A percentile compares a stretch with the other conserved stretches of the same genome.
Evolutionary conservation across 495 filamentous ascomycete genomes (phyloP).

Genomic region (Penicillium coprophilum): DNA sequence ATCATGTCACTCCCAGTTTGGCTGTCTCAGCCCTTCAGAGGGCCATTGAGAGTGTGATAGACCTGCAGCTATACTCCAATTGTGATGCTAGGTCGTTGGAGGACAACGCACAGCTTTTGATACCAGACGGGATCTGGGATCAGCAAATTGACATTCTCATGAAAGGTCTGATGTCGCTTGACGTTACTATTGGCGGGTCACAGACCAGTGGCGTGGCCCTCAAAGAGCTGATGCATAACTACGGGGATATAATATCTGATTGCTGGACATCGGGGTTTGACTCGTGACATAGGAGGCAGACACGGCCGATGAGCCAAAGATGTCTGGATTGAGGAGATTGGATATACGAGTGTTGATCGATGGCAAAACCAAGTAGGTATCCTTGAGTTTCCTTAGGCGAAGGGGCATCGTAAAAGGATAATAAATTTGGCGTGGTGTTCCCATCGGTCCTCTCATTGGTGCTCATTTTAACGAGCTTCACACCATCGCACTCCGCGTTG

Average conservation of each 20-base stretch:
- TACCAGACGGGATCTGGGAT: conserved; percentile 9
- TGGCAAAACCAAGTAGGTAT: background rate
- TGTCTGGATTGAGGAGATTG: background rate
- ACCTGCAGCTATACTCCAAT: background rate
- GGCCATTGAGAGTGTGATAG: conserved; percentile 19
- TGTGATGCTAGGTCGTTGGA: background rate
- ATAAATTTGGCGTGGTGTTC: background rate
- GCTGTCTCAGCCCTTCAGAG: conserved; percentile 22
- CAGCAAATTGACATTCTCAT: conserved; percentile 21
- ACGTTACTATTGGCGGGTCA: conserved; percentile 30
- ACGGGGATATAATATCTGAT: conserved; percentile 29
- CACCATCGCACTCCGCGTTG: background rate
- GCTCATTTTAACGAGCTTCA: background rate
- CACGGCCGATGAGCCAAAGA: background rate
- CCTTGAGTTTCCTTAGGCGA: background rate
- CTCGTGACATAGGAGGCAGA: background rate
- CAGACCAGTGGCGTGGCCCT: conserved; percentile 15
- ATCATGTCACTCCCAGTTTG: conserved; percentile 27
- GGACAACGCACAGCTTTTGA: background rate
- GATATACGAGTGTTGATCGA: background rate
- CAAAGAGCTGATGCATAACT: conserved; percentile 12
- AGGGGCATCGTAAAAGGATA: background rate
- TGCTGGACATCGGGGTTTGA: conserved; percentile 25
- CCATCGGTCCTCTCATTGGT: no score
- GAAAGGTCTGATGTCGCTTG: conserved; percentile 26